Percentiles rank a stretch among this genome's conserved stretches.
Conservation (phyloP, 208 protist genomes). For the Porcisia deanei region DNA sequence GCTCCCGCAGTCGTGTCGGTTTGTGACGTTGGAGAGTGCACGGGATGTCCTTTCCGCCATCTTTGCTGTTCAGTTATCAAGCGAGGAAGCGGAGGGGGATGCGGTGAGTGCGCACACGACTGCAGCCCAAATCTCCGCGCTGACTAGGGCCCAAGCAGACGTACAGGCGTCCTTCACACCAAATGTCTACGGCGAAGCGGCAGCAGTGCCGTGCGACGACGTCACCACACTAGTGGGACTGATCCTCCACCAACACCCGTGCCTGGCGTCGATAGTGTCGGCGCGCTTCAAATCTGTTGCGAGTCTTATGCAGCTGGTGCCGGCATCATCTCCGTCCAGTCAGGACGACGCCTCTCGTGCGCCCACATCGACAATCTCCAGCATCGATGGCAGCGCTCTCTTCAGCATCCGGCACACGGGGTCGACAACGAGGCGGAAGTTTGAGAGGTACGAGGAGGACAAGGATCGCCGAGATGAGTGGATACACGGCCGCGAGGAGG, state of each 20-base stretch:
- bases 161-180: conserved; percentile 27
- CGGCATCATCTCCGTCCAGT: neutral
- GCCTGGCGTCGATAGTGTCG: conserved; percentile 17
- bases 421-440: conserved; percentile 39
- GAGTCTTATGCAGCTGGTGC: neutral
- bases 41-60: conserved; percentile 24
- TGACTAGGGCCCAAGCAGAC: conserved; percentile 11
- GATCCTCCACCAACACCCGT: conserved; percentile 43
- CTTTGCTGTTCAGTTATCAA: conserved; percentile 21
- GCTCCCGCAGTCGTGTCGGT: conserved; percentile 9
- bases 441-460: conserved; percentile 62
- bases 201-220: conserved; percentile 42
- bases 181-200: conserved; percentile 20
- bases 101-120: neutral
- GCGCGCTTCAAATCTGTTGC: conserved; percentile 16
- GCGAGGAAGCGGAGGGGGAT: conserved; percentile 7
- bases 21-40: conserved; percentile 34
- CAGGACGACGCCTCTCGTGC: neutral
- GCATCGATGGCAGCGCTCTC: conserved; percentile 5
- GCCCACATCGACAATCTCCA: neutral
- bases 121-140: neutral
- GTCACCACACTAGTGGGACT: conserved; percentile 47
- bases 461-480: conserved; percentile 79
- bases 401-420: conserved; percentile 43
- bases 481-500: conserved; percentile 65